Conservation (phyloP, 192 early-diverging fungal species). For the Gigaspora rosea region DNA sequence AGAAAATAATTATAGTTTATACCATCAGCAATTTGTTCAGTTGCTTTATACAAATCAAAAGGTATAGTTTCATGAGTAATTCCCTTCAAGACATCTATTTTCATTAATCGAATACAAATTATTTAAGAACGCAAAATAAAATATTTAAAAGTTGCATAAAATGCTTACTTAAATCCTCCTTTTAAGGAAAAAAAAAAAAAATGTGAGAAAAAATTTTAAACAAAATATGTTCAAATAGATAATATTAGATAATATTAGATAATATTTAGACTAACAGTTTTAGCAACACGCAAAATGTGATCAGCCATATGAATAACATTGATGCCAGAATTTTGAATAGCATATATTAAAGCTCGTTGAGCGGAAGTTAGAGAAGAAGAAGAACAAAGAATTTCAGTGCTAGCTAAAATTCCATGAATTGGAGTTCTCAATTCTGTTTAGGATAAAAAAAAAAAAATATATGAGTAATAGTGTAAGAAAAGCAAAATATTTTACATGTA, state of each 20-base stretch:
- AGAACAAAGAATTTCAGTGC: background rate
- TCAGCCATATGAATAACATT: slow-evolving; percentile 9
- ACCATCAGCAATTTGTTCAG: background rate
- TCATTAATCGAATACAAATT: background rate
- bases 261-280: background rate
- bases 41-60: background rate
- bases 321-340: background rate
- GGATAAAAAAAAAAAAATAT: background rate
- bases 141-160: background rate
- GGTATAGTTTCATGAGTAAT: no score
- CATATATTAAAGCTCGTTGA: background rate
- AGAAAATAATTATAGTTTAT: background rate
- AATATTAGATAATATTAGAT: background rate
- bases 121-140: background rate
- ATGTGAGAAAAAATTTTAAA: background rate
- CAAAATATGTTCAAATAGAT: background rate
- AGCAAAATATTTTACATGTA: background rate
- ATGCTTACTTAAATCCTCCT: background rate
- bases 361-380: background rate
- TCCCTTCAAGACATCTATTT: background rate
- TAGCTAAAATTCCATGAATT: slow-evolving; percentile 12
- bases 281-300: background rate
- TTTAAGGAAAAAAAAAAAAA: background rate
- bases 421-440: slow-evolving; percentile 13
- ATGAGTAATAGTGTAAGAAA: no score